Evolutionary conservation across 331 rosid genomes (phyloP).

Genomic region (Quercus phellos): DNA sequence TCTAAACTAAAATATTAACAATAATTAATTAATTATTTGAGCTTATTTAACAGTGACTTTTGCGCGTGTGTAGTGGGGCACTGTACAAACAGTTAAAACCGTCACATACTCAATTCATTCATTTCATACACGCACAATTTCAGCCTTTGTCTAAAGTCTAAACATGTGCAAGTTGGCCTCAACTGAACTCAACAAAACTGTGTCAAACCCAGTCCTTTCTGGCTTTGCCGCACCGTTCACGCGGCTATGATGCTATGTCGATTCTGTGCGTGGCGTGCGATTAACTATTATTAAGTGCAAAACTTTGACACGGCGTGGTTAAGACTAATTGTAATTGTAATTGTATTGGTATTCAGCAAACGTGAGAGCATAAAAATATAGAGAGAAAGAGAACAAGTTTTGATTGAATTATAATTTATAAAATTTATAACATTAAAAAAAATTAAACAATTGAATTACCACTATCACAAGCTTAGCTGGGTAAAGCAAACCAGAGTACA

Average conservation of each 20-base stretch:
- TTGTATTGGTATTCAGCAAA: background rate
- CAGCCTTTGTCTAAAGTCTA: too few species aligned
- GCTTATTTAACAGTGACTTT: too few species aligned
- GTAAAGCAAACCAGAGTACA: conserved; percentile 5
- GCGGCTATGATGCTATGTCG: conserved; percentile 26
- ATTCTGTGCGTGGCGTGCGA: background rate
- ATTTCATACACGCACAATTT: background rate
- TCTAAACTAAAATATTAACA: too few species aligned
- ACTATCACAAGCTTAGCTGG: conserved; percentile 12
- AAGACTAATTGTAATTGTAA: background rate
- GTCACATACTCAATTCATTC: conserved; percentile 1
- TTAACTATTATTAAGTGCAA: background rate
- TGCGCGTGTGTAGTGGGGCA: conserved; percentile 16
- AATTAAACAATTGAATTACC: conserved; percentile 31
- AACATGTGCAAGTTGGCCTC: conserved; percentile 25
- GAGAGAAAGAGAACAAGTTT: background rate
- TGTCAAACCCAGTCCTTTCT: background rate
- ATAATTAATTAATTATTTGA: too few species aligned
- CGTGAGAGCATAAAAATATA: background rate
- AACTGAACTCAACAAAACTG: conserved; percentile 15
- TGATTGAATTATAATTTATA: background rate
- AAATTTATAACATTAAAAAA: background rate
- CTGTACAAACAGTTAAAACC: conserved; percentile 35
- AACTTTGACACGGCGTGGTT: background rate
- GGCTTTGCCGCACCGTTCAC: conserved; percentile 16